Evolutionary conservation across 805 yeast species (phyloP).

Genomic region (Yamadazyma endophytica): DNA sequence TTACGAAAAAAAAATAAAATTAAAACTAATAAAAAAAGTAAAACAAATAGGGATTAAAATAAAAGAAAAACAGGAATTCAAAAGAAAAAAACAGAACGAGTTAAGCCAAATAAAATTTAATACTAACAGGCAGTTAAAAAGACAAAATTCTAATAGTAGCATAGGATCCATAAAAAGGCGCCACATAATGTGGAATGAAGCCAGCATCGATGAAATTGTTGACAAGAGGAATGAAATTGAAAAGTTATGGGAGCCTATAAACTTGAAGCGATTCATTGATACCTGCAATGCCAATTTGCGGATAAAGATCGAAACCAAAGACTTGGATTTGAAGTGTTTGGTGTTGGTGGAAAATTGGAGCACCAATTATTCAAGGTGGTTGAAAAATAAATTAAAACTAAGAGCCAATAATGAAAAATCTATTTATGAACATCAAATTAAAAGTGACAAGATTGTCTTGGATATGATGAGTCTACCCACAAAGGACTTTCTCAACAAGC

Average conservation of each 20-base stretch:
- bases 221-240: slow-evolving; percentile 31
- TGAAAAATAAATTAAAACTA: slow-evolving; percentile 41
- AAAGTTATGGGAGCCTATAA: slow-evolving; percentile 47
- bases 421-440: slow-evolving; percentile 22
- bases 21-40: slow-evolving; percentile 26
- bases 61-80: slow-evolving; percentile 19
- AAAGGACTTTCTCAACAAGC: slow-evolving; percentile 28
- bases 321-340: slow-evolving; percentile 27
- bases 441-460: slow-evolving; percentile 24
- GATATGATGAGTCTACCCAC: slow-evolving; percentile 40
- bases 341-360: slow-evolving; percentile 49
- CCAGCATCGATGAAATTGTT: slow-evolving; percentile 12
- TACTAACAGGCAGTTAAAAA: slow-evolving; percentile 15
- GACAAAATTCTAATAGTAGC: slow-evolving; percentile 11
- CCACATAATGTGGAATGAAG: slow-evolving; percentile 10
- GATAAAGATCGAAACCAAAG: slow-evolving; percentile 15
- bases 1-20: slow-evolving; percentile 27
- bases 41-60: slow-evolving; percentile 17
- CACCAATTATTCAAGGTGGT: slow-evolving; percentile 45
- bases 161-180: slow-evolving; percentile 6
- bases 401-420: slow-evolving; percentile 21
- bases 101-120: slow-evolving; percentile 23
- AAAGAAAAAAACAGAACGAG: slow-evolving; percentile 25
- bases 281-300: slow-evolving; percentile 24
- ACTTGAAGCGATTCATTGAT: slow-evolving; percentile 30